phyloP scores from a whole-genome alignment of 352 stramenopile genomes.

The Phytophthora rubi region DNA sequence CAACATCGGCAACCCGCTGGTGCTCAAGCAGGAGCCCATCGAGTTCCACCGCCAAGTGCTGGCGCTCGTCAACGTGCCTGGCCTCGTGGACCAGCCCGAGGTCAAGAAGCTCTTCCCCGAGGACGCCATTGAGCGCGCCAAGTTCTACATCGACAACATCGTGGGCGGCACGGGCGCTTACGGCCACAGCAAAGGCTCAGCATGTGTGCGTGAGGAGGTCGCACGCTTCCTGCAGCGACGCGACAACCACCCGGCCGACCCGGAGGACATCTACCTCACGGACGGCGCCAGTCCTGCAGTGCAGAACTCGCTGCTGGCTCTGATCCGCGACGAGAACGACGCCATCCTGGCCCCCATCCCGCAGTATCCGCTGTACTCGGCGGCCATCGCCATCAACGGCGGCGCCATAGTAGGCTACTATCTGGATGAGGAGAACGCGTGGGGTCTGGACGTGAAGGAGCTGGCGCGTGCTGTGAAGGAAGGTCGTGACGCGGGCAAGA shows the following conservation, averaged over 20 bases:
- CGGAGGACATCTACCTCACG: slow-evolving; percentile 97
- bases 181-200: slow-evolving; percentile 91
- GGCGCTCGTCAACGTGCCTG: slow-evolving; percentile 89
- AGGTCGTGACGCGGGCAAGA: slow-evolving; percentile 90
- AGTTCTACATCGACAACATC: slow-evolving; percentile 89
- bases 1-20: slow-evolving; percentile 98
- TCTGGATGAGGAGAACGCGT: slow-evolving; percentile 95
- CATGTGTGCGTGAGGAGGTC: slow-evolving; percentile 90
- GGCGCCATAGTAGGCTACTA: slow-evolving; percentile 97
- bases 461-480: slow-evolving; percentile 91
- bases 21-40: slow-evolving; percentile 95
- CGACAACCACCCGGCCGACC: slow-evolving; percentile 91
- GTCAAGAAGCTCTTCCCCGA: slow-evolving; percentile 82
- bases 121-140: slow-evolving; percentile 89
- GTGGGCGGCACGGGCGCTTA: slow-evolving; percentile 92
- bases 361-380: slow-evolving; percentile 99
- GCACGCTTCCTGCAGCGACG: slow-evolving; percentile 88
- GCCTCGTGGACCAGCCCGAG: slow-evolving; percentile 85
- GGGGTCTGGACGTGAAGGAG: slow-evolving; percentile 90
- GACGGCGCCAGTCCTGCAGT: slow-evolving; percentile 97
- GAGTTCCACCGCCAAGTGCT: slow-evolving; percentile 95
- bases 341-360: slow-evolving; percentile 97
- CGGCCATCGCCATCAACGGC: slow-evolving; percentile 80
- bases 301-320: slow-evolving; percentile 90
- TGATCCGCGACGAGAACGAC: slow-evolving; percentile 90